Conservation (phyloP, 2,329 filamentous ascomycete species). For the Grosmannia clavigera region DNA sequence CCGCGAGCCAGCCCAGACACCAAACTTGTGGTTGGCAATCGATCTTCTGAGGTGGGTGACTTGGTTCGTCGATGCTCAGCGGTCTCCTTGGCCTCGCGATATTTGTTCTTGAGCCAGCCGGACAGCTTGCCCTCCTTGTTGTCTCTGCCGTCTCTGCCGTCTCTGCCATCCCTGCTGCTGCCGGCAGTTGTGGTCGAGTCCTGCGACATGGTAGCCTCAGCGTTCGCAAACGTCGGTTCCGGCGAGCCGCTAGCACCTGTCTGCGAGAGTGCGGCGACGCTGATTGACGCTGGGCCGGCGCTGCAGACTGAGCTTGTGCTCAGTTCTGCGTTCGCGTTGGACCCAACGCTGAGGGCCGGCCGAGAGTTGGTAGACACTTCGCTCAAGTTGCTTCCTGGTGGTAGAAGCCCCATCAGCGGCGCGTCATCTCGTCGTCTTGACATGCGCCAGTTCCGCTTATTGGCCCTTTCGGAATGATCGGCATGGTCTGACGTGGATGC, state of each 20-base stretch:
- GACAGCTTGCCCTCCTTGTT: slow-evolving; percentile 32
- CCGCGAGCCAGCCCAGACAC: slow-evolving; percentile 1
- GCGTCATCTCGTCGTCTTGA: slow-evolving; percentile 52
- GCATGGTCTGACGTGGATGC: slow-evolving; percentile 11
- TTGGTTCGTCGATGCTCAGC: slow-evolving; percentile 43
- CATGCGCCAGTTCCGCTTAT: slow-evolving; percentile 60
- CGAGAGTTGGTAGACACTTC: slow-evolving; percentile 21
- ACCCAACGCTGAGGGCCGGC: slow-evolving; percentile 34
- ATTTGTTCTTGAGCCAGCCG: slow-evolving; percentile 48
- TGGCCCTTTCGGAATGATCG: slow-evolving; percentile 45
- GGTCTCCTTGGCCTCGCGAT: slow-evolving; percentile 46
- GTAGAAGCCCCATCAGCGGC: neutral
- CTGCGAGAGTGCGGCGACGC: slow-evolving; percentile 30
- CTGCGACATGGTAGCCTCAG: slow-evolving; percentile 26
- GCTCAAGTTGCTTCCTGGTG: slow-evolving; percentile 7
- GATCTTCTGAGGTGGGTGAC: slow-evolving; percentile 31
- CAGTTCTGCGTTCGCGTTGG: slow-evolving; percentile 49
- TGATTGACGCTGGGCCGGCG: slow-evolving; percentile 21
- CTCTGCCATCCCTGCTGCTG: slow-evolving; percentile 1
- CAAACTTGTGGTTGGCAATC: neutral
- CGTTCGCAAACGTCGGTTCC: slow-evolving; percentile 27
- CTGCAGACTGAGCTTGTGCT: slow-evolving; percentile 60
- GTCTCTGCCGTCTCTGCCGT: slow-evolving; percentile 2
- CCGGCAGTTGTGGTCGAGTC: slow-evolving; percentile 16
- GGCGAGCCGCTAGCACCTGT: slow-evolving; percentile 39